Conservation (phyloP, 371 early-diverging fungal genomes). For the Actinomortierella wolfii region DNA sequence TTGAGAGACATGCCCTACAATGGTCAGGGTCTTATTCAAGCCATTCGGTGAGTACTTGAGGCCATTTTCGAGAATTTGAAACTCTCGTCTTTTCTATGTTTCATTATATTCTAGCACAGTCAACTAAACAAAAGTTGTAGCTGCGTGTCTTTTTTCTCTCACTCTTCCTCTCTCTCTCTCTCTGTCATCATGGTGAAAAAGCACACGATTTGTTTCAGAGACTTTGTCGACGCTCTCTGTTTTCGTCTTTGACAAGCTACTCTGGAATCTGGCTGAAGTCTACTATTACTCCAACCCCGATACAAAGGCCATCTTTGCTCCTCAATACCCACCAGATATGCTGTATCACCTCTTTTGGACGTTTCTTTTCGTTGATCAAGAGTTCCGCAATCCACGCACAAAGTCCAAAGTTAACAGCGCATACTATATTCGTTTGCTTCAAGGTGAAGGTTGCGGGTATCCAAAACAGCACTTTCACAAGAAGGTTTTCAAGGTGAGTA, state of each 20-base stretch:
- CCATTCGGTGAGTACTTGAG: constrained; percentile 21
- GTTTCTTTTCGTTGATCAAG: constrained; percentile 41
- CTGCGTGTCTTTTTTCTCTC: too few relatives aligned
- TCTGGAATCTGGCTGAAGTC: constrained; percentile 38
- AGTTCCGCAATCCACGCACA: constrained; percentile 32
- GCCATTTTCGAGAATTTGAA: too few relatives aligned
- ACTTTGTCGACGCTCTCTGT: constrained; percentile 31
- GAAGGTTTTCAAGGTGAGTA: constrained; percentile 29
- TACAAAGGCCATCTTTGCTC: constrained; percentile 32
- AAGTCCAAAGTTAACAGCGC: constrained; percentile 33
- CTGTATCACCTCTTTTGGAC: constrained; percentile 46
- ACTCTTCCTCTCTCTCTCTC: background rate
- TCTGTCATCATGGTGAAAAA: background rate
- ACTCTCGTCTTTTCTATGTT: too few relatives aligned
- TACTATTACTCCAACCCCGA: constrained; percentile 44
- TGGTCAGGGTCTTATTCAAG: constrained; percentile 31
- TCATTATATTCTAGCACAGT: too few relatives aligned
- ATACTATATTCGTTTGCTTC: constrained; percentile 32
- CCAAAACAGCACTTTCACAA: constrained; percentile 35
- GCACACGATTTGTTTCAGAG: constrained; percentile 35
- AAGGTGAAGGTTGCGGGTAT: constrained; percentile 32
- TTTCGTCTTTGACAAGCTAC: constrained; percentile 30
- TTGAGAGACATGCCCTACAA: constrained; percentile 29
- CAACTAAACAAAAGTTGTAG: too few relatives aligned
- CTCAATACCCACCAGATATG: constrained; percentile 31